These are phyloP conservation scores for Populus trichocarpa DNA, from an alignment of 441 rosid genomes.

Conservation along the genomic window DNA sequence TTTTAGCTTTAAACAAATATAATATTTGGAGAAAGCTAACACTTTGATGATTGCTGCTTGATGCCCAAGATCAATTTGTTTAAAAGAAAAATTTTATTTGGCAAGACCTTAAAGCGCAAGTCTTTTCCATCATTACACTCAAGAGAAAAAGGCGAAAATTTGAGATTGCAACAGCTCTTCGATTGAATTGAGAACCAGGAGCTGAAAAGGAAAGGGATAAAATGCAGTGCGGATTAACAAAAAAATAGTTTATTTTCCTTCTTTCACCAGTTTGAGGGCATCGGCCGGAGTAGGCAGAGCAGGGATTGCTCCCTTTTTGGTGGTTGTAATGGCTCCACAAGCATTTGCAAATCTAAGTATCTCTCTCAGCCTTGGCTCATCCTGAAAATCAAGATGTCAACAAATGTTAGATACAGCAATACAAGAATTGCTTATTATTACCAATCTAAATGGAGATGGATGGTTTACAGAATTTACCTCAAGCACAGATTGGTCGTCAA, in stretches of 20 bases:
- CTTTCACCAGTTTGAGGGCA: constrained; percentile 46
- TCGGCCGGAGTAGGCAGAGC: constrained; percentile 22
- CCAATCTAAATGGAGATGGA: neutral
- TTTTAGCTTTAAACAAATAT: neutral
- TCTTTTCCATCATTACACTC: constrained; percentile 16
- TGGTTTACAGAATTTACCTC: constrained; percentile 39
- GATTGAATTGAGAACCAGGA: constrained; percentile 12
- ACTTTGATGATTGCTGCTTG: neutral
- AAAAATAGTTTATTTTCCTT: constrained; percentile 16
- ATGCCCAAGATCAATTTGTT: too few relatives aligned
- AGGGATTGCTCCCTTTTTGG: constrained; percentile 90
- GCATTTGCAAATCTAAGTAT: constrained; percentile 77
- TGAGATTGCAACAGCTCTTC: constrained; percentile 3
- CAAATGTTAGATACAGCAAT: neutral
- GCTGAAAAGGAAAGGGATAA: neutral
- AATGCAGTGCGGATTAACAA: neutral
- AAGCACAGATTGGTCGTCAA: constrained; percentile 58
- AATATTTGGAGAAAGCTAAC: neutral
- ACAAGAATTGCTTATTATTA: too few relatives aligned
- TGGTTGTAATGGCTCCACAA: constrained; percentile 95
- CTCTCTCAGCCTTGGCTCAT: constrained; percentile 67
- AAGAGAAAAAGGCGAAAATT: neutral
- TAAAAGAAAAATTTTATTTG: neutral
- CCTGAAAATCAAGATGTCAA: constrained; percentile 28
- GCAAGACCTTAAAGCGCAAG: constrained; percentile 11